Percentiles rank a stretch among this genome's conserved stretches.
Evolutionary conservation across 2,329 filamentous ascomycete genomes (phyloP).

Genomic region (Herpomyces periplanetae): DNA sequence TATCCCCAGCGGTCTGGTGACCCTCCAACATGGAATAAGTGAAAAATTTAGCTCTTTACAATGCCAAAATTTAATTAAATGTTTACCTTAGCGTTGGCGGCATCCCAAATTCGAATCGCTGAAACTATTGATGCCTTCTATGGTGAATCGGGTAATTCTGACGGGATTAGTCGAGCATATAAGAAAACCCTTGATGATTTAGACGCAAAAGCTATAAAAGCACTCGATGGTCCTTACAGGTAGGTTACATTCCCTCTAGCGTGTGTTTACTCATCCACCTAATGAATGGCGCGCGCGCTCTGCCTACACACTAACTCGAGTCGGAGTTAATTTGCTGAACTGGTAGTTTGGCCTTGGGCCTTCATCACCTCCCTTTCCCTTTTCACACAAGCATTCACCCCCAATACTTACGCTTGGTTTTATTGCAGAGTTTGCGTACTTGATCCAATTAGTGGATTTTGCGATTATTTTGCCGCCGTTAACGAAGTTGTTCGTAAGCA

Average conservation of each 20-base stretch:
- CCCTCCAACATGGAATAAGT: neutral
- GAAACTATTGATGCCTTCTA: conserved; percentile 99
- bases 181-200: conserved; percentile 94
- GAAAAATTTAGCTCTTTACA: neutral
- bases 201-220: conserved; percentile 92
- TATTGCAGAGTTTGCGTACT: conserved; percentile 36
- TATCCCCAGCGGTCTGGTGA: neutral
- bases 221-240: conserved; percentile 76
- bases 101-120: conserved; percentile 93
- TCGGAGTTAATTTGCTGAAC: too few relatives aligned
- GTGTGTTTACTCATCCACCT: too few relatives aligned
- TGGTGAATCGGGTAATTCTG: conserved; percentile 66
- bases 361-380: conserved; percentile 1
- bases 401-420: conserved; percentile 3
- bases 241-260: conserved; percentile 8
- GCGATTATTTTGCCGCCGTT: conserved; percentile 91
- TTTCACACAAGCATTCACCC: conserved; percentile 2
- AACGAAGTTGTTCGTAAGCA: conserved; percentile 75
- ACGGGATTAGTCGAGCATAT: conserved; percentile 82
- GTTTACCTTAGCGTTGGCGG: conserved; percentile 39
- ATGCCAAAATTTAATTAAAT: conserved; percentile 1
- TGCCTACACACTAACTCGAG: too few relatives aligned
- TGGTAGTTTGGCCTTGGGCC: too few relatives aligned
- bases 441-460: conserved; percentile 80
- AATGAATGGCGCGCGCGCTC: too few relatives aligned